Conservation (phyloP, 2,329 filamentous ascomycete species). For the Alternaria dauci region DNA sequence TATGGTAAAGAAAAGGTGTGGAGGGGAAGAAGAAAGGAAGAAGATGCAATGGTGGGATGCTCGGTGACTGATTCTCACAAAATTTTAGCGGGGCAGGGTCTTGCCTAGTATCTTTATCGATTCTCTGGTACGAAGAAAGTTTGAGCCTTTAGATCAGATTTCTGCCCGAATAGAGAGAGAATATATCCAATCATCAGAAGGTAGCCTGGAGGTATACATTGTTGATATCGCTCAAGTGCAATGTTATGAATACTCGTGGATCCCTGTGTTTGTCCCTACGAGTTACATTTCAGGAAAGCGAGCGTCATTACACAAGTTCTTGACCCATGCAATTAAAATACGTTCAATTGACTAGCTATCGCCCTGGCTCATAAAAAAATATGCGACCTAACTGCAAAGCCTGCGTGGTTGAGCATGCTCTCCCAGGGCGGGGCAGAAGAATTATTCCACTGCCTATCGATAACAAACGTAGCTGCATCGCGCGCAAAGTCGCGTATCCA, state of each 20-base stretch:
- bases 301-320: background rate
- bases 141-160: background rate
- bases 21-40: slow-evolving; percentile 5
- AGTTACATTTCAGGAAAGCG: background rate
- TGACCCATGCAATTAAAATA: background rate
- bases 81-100: slow-evolving; percentile 8
- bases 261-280: background rate
- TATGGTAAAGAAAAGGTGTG: slow-evolving; percentile 3
- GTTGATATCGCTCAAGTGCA: background rate
- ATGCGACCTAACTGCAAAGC: background rate
- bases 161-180: background rate
- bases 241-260: background rate
- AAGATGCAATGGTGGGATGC: slow-evolving; percentile 13
- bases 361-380: background rate
- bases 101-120: background rate
- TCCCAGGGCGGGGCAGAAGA: slow-evolving; percentile 8
- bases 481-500: slow-evolving; percentile 15
- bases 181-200: background rate
- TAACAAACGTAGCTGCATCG: slow-evolving; percentile 2
- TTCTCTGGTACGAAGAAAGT: background rate
- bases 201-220: background rate
- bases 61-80: slow-evolving; percentile 30
- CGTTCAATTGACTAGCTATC: background rate
- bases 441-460: slow-evolving; percentile 15
- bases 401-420: background rate